Base-by-base conservation (phyloP, 495 filamentous ascomycete species). In the Annulohypoxylon bovei region DNA sequence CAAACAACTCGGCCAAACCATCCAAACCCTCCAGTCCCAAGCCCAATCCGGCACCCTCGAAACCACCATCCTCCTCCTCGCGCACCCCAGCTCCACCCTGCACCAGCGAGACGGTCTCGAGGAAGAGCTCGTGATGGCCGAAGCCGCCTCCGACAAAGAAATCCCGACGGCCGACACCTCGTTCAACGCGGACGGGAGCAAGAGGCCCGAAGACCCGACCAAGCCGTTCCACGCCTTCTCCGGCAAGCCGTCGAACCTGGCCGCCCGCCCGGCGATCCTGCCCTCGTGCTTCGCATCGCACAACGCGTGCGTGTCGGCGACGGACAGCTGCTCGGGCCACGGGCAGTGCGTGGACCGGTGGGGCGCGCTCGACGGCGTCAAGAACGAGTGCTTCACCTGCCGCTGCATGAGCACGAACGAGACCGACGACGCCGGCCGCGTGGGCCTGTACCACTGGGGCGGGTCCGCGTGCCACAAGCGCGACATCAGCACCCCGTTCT, bases 391-490 rank as follows among this genome's bases (percentile, higher is more conserved):
- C 85, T 98, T 90, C 77, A 81, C 83, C 32, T 99, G 95, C 82
- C 77, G 75, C 57, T 99, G 95, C 83, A 78, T 78, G 30, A 85
- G 84, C 1, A 75, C 84, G 6, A 63, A 81, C 7, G 79, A 82
- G n/a, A 74, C 76, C 9, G 83, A 81, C 25, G 84, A 81, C 12
- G 77, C 78, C 16, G 76, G 68, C 18, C 77, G 71, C 27, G 68
- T 54, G n/a, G 72, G 76, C 61, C 73, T 79, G 33, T 71, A 79
- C 37, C 77, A 86, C 64, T 99, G 93, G 92, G 95, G 89, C 53
- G 95, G 95, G 11, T 80, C 88, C 32, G 90, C 90, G 65, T 99
- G 95, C 81, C 90, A 97, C 79, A 99, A 98, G 86, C 89, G 89
- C 74, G 94, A 99, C 77, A 80, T 98, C 47, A 94, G 91, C 79